A percentile compares a stretch with the other conserved stretches of the same genome.
phyloP scores from a whole-genome alignment of 2,329 filamentous ascomycete species.

The Calonectria fujianensis region DNA sequence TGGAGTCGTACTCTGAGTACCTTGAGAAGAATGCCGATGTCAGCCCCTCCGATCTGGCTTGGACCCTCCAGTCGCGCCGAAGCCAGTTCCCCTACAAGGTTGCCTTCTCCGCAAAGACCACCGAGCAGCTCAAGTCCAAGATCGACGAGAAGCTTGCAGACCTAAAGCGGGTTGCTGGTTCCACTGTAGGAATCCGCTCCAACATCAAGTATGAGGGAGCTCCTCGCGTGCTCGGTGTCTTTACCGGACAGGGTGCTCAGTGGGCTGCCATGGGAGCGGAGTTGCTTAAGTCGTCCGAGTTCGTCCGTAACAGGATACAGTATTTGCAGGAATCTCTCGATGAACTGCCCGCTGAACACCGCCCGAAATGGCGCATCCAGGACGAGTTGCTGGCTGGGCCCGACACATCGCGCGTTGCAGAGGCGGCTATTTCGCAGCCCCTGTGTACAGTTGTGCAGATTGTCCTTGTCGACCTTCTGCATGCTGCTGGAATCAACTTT shows the following conservation, averaged over 20 bases:
- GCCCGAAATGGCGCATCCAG: constrained; percentile 53
- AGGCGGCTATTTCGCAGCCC: constrained; percentile 68
- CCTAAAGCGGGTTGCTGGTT: background rate
- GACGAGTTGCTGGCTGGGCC: constrained; percentile 50
- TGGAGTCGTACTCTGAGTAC: background rate
- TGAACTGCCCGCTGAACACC: constrained; percentile 38
- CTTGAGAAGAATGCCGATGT: background rate
- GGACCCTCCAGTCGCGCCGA: background rate
- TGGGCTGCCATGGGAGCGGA: constrained; percentile 59
- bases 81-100: background rate
- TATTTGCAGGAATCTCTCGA: constrained; percentile 51
- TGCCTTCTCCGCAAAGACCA: background rate
- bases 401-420: constrained; percentile 41
- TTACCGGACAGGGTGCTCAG: constrained; percentile 61
- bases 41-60: background rate
- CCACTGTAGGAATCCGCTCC: constrained; percentile 42
- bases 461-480: constrained; percentile 61
- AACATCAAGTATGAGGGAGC: constrained; percentile 14
- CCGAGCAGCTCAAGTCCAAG: background rate
- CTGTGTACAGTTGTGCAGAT: constrained; percentile 73
- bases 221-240: constrained; percentile 53
- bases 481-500: constrained; percentile 55
- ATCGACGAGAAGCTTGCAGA: background rate
- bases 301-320: constrained; percentile 40
- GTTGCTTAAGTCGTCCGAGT: constrained; percentile 43